Evolutionary conservation across 257 asterid genomes (phyloP).

Genomic region (Solanum commersonii): DNA sequence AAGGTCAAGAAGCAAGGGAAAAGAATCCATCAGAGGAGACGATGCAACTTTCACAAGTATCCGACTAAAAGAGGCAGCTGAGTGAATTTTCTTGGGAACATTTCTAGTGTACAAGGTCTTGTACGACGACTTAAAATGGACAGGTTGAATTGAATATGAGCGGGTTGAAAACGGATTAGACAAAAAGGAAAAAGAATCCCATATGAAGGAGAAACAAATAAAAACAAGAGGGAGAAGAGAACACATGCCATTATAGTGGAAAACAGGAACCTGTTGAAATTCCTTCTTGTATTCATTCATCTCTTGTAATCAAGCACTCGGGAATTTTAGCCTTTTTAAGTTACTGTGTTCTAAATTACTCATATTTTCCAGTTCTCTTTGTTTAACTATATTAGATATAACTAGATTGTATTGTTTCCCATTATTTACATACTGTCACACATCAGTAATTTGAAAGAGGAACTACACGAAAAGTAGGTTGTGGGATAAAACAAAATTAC

Average conservation of each 20-base stretch:
- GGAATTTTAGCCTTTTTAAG: too few relatives aligned
- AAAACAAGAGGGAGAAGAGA: not conserved
- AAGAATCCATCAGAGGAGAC: slow-evolving; percentile 9
- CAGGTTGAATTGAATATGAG: not conserved
- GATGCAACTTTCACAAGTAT: not conserved
- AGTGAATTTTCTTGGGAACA: not conserved
- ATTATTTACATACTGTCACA: too few relatives aligned
- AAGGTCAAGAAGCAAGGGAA: slow-evolving; percentile 50
- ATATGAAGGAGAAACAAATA: not conserved
- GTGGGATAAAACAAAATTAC: too few relatives aligned
- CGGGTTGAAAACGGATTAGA: not conserved
- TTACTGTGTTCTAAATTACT: too few relatives aligned
- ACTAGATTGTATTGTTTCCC: too few relatives aligned
- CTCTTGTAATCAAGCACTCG: too few relatives aligned
- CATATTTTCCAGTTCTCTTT: too few relatives aligned
- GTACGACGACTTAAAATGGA: not conserved
- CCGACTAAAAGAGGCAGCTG: not conserved
- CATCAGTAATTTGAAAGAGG: too few relatives aligned
- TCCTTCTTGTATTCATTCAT: too few relatives aligned
- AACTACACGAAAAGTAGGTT: too few relatives aligned
- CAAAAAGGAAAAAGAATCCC: not conserved
- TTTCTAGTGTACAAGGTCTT: not conserved
- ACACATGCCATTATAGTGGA: not conserved
- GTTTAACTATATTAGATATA: too few relatives aligned
- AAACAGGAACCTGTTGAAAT: too few relatives aligned